Conservation (phyloP, 106 monocot genomes). For the Dendrobium chrysotoxum region DNA sequence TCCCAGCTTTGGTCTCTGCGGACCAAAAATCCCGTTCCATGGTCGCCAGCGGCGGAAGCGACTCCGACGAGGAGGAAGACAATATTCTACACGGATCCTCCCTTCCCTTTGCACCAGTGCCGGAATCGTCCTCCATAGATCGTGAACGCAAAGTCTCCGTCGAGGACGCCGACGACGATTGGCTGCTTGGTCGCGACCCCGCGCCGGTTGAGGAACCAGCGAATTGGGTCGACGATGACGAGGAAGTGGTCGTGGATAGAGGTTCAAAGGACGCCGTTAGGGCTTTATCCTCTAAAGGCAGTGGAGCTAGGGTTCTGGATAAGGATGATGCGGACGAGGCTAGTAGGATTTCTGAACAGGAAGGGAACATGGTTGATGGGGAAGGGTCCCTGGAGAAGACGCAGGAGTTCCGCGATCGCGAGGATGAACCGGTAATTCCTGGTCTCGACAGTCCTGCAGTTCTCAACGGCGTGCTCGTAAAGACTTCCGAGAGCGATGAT, state of each 20-base stretch:
- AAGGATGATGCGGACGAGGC: slow-evolving; percentile 11
- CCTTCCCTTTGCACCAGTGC: not conserved
- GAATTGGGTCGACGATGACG: slow-evolving; percentile 51
- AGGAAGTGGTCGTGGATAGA: not conserved
- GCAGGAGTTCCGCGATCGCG: slow-evolving; percentile 18
- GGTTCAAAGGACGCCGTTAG: not conserved
- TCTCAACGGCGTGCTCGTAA: slow-evolving; percentile 4
- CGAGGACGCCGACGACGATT: slow-evolving; percentile 36
- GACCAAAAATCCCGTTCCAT: not conserved
- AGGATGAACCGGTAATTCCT: slow-evolving; percentile 37
- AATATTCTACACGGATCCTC: slow-evolving; percentile 5
- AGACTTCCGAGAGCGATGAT: slow-evolving; percentile 41
- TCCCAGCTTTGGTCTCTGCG: not conserved
- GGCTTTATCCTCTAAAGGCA: not conserved
- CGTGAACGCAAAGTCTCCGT: not conserved
- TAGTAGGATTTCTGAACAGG: not conserved
- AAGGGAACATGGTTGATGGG: not conserved
- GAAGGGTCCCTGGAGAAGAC: slow-evolving; percentile 7
- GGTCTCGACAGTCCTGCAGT: slow-evolving; percentile 17
- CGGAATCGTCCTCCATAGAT: not conserved
- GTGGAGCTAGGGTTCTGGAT: slow-evolving; percentile 18
- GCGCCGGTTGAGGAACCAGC: slow-evolving; percentile 22
- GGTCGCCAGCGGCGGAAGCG: not conserved
- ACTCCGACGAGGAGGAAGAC: slow-evolving; percentile 9
- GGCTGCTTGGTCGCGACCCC: slow-evolving; percentile 27